Percentiles rank a stretch among this genome's conserved stretches.
Conservation (phyloP, 108 stramenopile genomes). For the Skeletonema marinoi region DNA sequence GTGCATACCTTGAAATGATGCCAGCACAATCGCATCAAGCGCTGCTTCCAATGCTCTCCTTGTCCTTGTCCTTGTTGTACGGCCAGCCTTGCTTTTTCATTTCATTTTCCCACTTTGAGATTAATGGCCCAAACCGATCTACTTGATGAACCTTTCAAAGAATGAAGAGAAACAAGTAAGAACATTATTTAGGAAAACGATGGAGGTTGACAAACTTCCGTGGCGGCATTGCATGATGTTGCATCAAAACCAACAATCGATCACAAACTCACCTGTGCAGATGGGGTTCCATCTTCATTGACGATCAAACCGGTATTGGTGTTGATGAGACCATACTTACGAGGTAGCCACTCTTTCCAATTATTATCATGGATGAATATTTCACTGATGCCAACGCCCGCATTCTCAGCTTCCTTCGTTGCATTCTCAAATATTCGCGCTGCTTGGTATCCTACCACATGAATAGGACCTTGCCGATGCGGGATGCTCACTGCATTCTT, state of each 20-base stretch:
- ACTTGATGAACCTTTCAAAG: conserved; percentile 16
- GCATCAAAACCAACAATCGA: background rate
- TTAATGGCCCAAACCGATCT: conserved; percentile 23
- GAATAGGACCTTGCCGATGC: conserved; percentile 38
- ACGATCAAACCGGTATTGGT: conserved; percentile 22
- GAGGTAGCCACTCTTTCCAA: conserved; percentile 36
- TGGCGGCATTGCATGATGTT: background rate
- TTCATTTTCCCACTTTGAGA: conserved; percentile 9
- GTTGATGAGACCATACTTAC: conserved; percentile 26
- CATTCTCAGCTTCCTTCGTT: conserved; percentile 3
- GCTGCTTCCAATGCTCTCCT: too few species aligned
- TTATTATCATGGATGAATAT: background rate
- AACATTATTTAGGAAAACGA: background rate
- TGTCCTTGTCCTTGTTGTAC: conserved; percentile 1
- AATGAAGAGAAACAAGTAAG: too few species aligned
- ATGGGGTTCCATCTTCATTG: conserved; percentile 28
- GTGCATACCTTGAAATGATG: too few species aligned
- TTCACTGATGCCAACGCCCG: background rate
- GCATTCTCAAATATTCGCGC: conserved; percentile 19
- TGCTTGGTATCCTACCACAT: conserved; percentile 45
- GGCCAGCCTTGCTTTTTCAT: conserved; percentile 23
- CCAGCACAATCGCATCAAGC: too few species aligned
- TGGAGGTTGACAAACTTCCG: background rate
- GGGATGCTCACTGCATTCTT: conserved; percentile 47
- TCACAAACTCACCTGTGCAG: conserved; percentile 9